Evolutionary conservation across 192 early-diverging fungal species (phyloP), one percentile per base, ranked within the genome.

Genomic region (Backusella parvicylindrica): DNA sequence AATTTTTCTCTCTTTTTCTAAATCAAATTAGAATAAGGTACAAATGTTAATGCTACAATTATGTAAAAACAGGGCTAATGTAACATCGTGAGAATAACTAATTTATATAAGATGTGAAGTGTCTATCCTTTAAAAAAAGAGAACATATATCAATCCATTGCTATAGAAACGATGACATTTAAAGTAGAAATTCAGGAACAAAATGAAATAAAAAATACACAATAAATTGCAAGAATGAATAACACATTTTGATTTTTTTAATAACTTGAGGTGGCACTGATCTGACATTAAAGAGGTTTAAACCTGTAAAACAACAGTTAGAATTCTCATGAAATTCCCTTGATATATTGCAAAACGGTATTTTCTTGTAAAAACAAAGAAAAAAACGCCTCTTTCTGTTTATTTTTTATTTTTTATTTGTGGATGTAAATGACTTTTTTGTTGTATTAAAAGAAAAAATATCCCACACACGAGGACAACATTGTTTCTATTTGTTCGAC

Each of bases 271-370:
- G 53, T 60, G 21, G 23, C 21, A 60, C 53, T 60, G 53, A 60
- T 60, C 21, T 60, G 53, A 60, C 53, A 60, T 60, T 23, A 60
- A 60, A 60, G 53, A 28, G 53, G 53, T 60, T 60, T 60, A 60
- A 60, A n/a, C 21, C 53, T 28, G 53, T 60, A 60, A 28, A 60
- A 60, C 26, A 60, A 13, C 23, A 26, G 3, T 28, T 60, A 3
- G 0, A 60, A 60, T 60, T 60, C 53, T 60, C 53, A 60, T 60
- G 53, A 28, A 23, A 28, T 26, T 60, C 23, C 53, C 53, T 60
- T 28, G 53, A 28, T 60, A 28, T 60, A 60, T 28, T 60, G 12
- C 53, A 60, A 47, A 60, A 60, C 53, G 53, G 53, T 60, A 60
- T 60, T 60, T 60, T 56, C 50, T 56, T 56, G 50, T 56, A 56